Base-by-base conservation (phyloP, 2,329 filamentous ascomycete genomes). In the Cladosporium cucumerinum region DNA sequence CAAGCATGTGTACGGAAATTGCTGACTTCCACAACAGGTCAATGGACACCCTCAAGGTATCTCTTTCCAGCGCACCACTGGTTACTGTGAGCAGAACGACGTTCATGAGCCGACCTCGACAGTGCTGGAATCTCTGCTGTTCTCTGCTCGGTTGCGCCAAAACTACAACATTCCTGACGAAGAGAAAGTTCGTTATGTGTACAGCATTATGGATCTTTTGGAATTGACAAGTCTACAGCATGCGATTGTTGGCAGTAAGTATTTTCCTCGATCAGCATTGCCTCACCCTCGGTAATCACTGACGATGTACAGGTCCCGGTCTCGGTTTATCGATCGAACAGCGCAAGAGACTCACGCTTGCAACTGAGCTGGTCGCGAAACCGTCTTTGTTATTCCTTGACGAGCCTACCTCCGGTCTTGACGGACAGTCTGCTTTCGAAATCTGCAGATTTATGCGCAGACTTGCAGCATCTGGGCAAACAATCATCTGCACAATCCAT, bases 401-500 rank as follows among this genome's bases (percentile, higher is more conserved):
- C 63, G 87, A 89, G 69, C 81, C 81, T 5, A 82, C 89, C 0
- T 87, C 84, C 66, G 88, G 89, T 65, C 82, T 92, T 3, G 89
- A 92, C 74, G 87, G 84, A 14, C 88, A 91, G 69, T 86, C 86
- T 1, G 88, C 89, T 0, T 89, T 83, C 74, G 61, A 57, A 18
- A 63, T 25, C 65, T 64, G 25, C 65, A 65, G 87, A 0, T 89
- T 90, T 75, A 73, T 91, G 25, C 81, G 86, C 14, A 89, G 89
- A 73, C 80, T 91, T 0, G 87, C 88, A 7, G 84, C 86, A 57
- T 83, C 82, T 2, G 88, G 88, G 0, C 88, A 91, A 69, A 87
- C 88, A 3, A 84, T 91, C 1, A 77, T 91, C 0, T 86, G 87
- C 66, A 91, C 88, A 0, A 90, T 91, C 43, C 88, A 91, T 69